Percentiles rank a stretch among this genome's conserved stretches.
Conservation (phyloP, 129 eudicot genomes). For the Helianthus tuberosus region DNA sequence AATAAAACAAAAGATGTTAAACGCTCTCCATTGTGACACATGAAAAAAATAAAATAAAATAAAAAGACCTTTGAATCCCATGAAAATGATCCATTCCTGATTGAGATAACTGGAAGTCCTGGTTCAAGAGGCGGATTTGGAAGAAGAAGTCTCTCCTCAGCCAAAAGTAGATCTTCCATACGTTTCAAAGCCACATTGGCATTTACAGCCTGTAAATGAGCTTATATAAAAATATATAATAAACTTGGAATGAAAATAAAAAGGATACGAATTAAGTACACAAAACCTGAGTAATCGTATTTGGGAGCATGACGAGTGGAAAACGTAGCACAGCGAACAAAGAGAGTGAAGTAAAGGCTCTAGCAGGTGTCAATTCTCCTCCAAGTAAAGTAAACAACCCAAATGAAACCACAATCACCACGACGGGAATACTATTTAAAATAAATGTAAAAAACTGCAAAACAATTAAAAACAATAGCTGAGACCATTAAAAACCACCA, state of each 20-base stretch:
- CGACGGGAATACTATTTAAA: constrained; percentile 83
- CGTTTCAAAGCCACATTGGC: constrained; percentile 92
- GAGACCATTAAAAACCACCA: background rate
- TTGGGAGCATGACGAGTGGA: constrained; percentile 92
- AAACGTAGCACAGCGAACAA: constrained; percentile 76
- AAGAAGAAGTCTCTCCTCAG: constrained; percentile 84
- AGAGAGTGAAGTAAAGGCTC: constrained; percentile 94
- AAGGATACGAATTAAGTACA: too few relatives aligned
- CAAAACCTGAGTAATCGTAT: constrained; percentile 54
- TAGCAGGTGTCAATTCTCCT: constrained; percentile 88
- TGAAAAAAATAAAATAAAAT: background rate
- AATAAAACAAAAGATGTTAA: background rate
- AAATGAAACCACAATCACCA: constrained; percentile 90
- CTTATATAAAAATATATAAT: too few relatives aligned
- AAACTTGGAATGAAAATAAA: too few relatives aligned
- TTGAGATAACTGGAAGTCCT: constrained; percentile 81
- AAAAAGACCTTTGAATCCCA: constrained; percentile 87
- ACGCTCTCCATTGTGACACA: background rate
- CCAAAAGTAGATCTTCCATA: constrained; percentile 79
- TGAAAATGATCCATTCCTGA: constrained; percentile 77
- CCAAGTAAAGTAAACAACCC: constrained; percentile 86
- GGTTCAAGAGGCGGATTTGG: constrained; percentile 94
- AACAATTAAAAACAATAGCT: constrained; percentile 11
- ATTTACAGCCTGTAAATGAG: constrained; percentile 63
- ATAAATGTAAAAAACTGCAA: constrained; percentile 83